Evolutionary conservation across 805 yeast species (phyloP).

Genomic region (Cyberlindnera amylophila): DNA sequence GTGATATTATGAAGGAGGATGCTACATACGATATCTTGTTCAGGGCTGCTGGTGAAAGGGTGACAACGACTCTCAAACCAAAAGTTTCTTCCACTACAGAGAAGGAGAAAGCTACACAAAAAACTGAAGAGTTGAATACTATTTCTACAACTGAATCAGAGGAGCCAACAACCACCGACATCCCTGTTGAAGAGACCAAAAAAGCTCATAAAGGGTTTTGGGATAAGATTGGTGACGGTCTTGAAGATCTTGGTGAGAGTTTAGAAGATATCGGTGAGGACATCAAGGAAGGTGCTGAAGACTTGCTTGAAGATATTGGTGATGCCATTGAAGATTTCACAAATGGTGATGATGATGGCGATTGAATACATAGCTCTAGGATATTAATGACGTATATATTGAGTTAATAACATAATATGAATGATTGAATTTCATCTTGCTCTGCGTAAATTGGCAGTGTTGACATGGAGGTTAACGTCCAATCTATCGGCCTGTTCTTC

Average conservation of each 20-base stretch:
- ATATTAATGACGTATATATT: too few relatives aligned
- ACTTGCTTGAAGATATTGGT: constrained; percentile 16
- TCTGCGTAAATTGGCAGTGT: constrained; percentile 61
- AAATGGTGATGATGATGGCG: background rate
- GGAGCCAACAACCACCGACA: too few relatives aligned
- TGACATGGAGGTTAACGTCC: constrained; percentile 79
- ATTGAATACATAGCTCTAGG: too few relatives aligned
- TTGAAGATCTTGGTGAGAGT: constrained; percentile 22
- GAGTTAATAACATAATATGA: too few relatives aligned
- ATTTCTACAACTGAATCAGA: too few relatives aligned
- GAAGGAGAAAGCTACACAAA: background rate
- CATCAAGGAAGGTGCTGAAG: constrained; percentile 16
- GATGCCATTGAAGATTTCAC: constrained; percentile 14
- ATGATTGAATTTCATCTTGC: constrained; percentile 1
- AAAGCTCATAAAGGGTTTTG: constrained; percentile 22
- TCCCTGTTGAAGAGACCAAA: too few relatives aligned
- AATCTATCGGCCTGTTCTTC: constrained; percentile 81
- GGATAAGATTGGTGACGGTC: constrained; percentile 19
- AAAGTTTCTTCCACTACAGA: background rate
- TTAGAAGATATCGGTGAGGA: constrained; percentile 23
- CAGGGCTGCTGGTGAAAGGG: constrained; percentile 17
- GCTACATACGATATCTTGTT: constrained; percentile 50
- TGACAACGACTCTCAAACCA: constrained; percentile 15
- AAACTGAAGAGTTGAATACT: background rate
- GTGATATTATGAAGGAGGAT: constrained; percentile 36